Percentiles rank a stretch among this genome's conserved stretches.
Evolutionary conservation across 345 rosid species (phyloP).

Genomic region (Cardamine occulta): DNA sequence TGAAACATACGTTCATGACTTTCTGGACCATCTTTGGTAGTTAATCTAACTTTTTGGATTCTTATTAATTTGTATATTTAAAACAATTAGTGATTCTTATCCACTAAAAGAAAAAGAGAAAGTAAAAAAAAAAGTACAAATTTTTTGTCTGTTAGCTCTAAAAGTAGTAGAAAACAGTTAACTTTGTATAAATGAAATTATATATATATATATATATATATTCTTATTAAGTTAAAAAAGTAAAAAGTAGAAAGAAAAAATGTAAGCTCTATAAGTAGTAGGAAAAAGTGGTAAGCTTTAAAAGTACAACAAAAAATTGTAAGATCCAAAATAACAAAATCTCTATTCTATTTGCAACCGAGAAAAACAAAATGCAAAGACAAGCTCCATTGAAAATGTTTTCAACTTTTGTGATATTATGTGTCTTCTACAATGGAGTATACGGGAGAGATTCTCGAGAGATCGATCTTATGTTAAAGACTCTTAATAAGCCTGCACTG

Average conservation of each 20-base stretch:
- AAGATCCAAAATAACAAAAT: not conserved
- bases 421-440: slow-evolving; percentile 15
- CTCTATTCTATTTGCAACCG: not conserved
- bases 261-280: slow-evolving; percentile 6
- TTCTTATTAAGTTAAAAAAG: not conserved
- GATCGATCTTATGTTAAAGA: slow-evolving; percentile 46
- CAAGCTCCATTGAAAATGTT: not conserved
- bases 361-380: not conserved
- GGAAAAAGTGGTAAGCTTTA: not conserved
- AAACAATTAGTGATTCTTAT: not conserved
- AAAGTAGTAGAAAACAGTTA: not conserved
- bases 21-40: not conserved
- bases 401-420: slow-evolving; percentile 1
- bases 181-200: not conserved
- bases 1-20: not conserved
- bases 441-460: slow-evolving; percentile 25
- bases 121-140: not conserved
- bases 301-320: not conserved
- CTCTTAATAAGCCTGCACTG: slow-evolving; percentile 55
- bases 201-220: not conserved
- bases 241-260: not conserved
- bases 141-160: not conserved
- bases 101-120: not conserved
- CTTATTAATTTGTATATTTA: not conserved
- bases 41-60: not conserved